Percentiles rank a stretch among this genome's conserved stretches.
phyloP scores from a whole-genome alignment of 164 flowering plant genomes.

The Magnolia officinalis region DNA sequence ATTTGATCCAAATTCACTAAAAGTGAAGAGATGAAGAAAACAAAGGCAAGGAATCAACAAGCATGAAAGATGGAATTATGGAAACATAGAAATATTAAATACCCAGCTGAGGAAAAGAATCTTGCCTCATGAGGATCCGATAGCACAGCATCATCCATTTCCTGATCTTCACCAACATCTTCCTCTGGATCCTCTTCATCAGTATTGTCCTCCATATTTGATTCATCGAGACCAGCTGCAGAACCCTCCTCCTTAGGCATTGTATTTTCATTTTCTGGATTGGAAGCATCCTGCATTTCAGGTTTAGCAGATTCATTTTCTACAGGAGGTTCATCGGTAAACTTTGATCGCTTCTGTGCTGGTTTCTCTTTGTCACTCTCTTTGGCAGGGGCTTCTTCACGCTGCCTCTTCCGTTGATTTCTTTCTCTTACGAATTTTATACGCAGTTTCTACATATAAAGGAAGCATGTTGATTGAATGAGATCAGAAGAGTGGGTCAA shows the following conservation, averaged over 20 bases:
- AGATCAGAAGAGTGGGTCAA: constrained; percentile 4
- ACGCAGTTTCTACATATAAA: constrained; percentile 53
- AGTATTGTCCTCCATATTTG: constrained; percentile 12
- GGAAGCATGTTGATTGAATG: not conserved
- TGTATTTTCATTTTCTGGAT: constrained; percentile 23
- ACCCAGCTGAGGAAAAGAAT: not conserved
- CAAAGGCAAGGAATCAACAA: no score
- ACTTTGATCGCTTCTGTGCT: constrained; percentile 50
- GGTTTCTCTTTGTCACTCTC: constrained; percentile 32
- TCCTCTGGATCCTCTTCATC: constrained; percentile 59
- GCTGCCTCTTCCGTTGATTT: constrained; percentile 64
- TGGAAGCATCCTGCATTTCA: not conserved
- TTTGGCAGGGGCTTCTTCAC: constrained; percentile 48
- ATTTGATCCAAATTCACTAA: no score
- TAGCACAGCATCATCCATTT: not conserved
- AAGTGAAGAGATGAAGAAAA: no score
- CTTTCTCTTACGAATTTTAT: constrained; percentile 52
- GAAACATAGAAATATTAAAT: not conserved
- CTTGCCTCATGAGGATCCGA: not conserved
- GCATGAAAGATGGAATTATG: not conserved
- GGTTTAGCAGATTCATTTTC: constrained; percentile 25
- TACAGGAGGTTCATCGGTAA: constrained; percentile 25
- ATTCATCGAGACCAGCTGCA: constrained; percentile 24
- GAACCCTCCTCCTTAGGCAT: constrained; percentile 20
- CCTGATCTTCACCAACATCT: constrained; percentile 32